phyloP scores from a whole-genome alignment of 768 basidiomycete species.

The Russula sp. region DNA sequence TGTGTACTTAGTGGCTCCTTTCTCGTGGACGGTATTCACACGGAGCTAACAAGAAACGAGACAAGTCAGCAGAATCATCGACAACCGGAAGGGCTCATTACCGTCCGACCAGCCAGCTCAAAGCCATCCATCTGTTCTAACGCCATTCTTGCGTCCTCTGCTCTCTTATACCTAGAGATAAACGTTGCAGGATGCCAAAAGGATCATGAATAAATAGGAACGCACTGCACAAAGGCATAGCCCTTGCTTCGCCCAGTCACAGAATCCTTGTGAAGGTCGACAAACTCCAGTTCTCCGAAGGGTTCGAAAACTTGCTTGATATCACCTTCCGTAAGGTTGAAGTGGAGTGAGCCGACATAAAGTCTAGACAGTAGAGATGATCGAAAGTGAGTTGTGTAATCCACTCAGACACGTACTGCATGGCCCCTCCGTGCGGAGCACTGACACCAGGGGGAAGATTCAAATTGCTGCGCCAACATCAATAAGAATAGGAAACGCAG shows the following conservation, averaged over 20 bases:
- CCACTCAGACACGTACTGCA: conserved; percentile 55
- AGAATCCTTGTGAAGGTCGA: conserved; percentile 94
- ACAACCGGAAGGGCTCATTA: conserved; percentile 32
- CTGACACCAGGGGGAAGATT: conserved; percentile 81
- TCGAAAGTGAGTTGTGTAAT: conserved; percentile 13
- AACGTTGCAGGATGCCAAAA: not conserved
- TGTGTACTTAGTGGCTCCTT: conserved; percentile 69
- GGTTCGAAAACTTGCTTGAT: conserved; percentile 99
- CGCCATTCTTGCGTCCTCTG: conserved; percentile 95
- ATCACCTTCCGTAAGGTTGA: conserved; percentile 94
- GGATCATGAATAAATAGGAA: conserved; percentile 2
- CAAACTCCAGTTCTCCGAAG: conserved; percentile 96
- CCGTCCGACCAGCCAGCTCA: conserved; percentile 90
- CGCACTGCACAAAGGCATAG: conserved; percentile 95
- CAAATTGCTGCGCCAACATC: conserved; percentile 45
- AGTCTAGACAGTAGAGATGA: conserved; percentile 44
- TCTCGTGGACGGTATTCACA: conserved; percentile 90
- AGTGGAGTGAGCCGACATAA: conserved; percentile 95
- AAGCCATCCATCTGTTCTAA: conserved; percentile 99
- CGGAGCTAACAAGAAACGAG: conserved; percentile 47
- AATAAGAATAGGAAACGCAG: conserved; percentile 14
- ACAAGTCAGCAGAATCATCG: conserved; percentile 19
- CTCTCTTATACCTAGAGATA: conserved; percentile 64
- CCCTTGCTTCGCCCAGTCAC: conserved; percentile 95
- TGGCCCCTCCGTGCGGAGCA: conserved; percentile 59